Conservation (phyloP, 345 rosid species). For the Raphanus raphanistrum region DNA sequence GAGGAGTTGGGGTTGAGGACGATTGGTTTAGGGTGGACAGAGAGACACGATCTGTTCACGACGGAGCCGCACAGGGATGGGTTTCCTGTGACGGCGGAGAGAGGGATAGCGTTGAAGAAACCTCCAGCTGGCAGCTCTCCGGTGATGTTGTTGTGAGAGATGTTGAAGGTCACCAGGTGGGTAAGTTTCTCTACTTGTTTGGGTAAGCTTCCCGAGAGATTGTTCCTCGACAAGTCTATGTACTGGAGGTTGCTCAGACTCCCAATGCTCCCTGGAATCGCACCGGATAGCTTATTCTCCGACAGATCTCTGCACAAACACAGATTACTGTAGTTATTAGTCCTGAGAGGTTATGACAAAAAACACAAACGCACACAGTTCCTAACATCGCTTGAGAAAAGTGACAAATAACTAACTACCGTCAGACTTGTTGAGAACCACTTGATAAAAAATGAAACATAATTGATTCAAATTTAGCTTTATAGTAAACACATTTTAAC, state of each 20-base stretch:
- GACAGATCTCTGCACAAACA: constrained; percentile 56
- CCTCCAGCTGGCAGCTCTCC: constrained; percentile 93
- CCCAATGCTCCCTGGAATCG: constrained; percentile 62
- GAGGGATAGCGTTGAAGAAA: constrained; percentile 86
- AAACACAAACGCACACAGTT: background rate
- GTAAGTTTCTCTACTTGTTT: constrained; percentile 78
- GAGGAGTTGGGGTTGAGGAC: constrained; percentile 94
- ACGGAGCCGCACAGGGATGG: constrained; percentile 89
- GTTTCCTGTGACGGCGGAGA: constrained; percentile 68
- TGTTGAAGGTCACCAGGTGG: constrained; percentile 62
- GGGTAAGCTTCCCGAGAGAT: constrained; percentile 69
- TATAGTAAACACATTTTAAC: too few species aligned
- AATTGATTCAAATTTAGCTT: too few species aligned
- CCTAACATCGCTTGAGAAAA: background rate
- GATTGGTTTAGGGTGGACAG: constrained; percentile 86
- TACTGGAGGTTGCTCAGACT: constrained; percentile 58
- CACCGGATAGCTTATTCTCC: constrained; percentile 67
- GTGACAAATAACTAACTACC: background rate
- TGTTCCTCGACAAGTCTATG: constrained; percentile 75
- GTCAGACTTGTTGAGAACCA: too few species aligned
- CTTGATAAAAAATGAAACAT: too few species aligned
- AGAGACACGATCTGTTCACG: constrained; percentile 79
- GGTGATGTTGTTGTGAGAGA: constrained; percentile 72
- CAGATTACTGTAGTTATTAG: background rate
- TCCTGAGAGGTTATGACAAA: background rate